Percentiles rank a stretch among this genome's conserved stretches.
Conservation (phyloP, 2,329 filamentous ascomycete genomes). For the Fusarium anguioides region DNA sequence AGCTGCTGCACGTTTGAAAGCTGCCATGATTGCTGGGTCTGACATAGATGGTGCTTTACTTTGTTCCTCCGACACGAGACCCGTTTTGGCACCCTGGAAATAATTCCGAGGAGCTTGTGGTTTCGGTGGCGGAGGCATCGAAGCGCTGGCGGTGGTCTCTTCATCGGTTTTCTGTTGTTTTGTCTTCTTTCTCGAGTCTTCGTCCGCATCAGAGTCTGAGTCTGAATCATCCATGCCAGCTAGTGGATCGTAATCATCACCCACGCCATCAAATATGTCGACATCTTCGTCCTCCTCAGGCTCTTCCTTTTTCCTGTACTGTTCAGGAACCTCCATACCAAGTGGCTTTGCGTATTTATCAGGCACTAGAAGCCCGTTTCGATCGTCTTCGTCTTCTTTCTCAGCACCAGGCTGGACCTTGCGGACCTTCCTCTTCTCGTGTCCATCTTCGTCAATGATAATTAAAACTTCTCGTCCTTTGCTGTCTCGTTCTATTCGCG, state of each 20-base stretch:
- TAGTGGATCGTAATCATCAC: constrained; percentile 75
- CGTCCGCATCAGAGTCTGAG: constrained; percentile 58
- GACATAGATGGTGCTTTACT: constrained; percentile 67
- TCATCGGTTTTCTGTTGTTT: constrained; percentile 36
- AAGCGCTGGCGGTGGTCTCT: constrained; percentile 37
- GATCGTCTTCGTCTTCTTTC: constrained; percentile 52
- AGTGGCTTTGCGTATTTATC: constrained; percentile 67
- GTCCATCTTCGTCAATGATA: constrained; percentile 72
- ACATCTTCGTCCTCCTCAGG: constrained; percentile 65
- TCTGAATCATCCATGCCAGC: constrained; percentile 65
- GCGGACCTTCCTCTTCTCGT: constrained; percentile 73
- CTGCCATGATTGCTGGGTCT: constrained; percentile 84
- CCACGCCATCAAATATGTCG: constrained; percentile 74
- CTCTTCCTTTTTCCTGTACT: constrained; percentile 61
- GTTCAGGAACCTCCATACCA: constrained; percentile 74
- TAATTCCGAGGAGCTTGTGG: constrained; percentile 64
- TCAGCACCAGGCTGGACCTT: constrained; percentile 58
- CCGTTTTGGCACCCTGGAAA: constrained; percentile 69
- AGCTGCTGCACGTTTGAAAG: constrained; percentile 84
- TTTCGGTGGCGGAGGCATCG: constrained; percentile 61
- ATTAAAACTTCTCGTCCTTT: constrained; percentile 73
- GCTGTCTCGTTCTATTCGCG: constrained; percentile 69
- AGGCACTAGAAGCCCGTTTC: constrained; percentile 61
- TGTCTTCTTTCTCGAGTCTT: constrained; percentile 45
- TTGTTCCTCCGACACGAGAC: constrained; percentile 63